Evolutionary conservation across 345 rosid genomes (phyloP).

Genomic region (Gossypium australe): DNA sequence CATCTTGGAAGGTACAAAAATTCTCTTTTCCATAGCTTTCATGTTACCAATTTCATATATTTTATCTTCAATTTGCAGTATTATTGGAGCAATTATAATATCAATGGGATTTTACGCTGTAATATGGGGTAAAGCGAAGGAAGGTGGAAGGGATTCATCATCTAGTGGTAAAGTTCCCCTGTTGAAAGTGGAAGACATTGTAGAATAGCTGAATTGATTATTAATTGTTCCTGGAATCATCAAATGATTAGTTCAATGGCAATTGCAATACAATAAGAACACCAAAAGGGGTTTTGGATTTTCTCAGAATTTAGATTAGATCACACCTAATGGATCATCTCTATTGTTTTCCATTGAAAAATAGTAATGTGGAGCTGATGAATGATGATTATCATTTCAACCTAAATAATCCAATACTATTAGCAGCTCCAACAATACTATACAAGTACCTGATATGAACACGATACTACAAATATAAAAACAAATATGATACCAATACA

Average conservation of each 20-base stretch:
- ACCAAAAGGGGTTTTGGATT: too few relatives aligned
- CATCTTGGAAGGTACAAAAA: background rate
- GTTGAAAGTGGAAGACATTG: background rate
- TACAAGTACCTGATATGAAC: too few relatives aligned
- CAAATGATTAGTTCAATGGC: background rate
- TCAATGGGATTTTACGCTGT: constrained; percentile 23
- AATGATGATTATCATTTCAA: background rate
- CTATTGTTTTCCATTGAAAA: background rate
- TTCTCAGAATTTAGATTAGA: too few relatives aligned
- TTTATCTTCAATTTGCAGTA: background rate
- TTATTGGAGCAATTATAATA: constrained; percentile 10
- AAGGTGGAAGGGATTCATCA: background rate
- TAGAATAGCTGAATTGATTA: background rate
- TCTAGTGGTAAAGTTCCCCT: background rate
- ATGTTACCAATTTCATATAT: too few relatives aligned
- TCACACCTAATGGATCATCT: background rate
- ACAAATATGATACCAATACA: too few relatives aligned
- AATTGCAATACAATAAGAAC: too few relatives aligned
- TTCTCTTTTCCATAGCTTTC: too few relatives aligned
- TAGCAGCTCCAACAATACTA: too few relatives aligned
- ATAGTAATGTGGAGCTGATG: background rate
- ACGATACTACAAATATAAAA: too few relatives aligned
- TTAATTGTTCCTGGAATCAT: background rate
- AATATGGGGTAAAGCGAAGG: constrained; percentile 28
- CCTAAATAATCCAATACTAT: too few relatives aligned